Evolutionary conservation across 768 basidiomycete genomes (phyloP).

Genomic region (Suillus alpinus): DNA sequence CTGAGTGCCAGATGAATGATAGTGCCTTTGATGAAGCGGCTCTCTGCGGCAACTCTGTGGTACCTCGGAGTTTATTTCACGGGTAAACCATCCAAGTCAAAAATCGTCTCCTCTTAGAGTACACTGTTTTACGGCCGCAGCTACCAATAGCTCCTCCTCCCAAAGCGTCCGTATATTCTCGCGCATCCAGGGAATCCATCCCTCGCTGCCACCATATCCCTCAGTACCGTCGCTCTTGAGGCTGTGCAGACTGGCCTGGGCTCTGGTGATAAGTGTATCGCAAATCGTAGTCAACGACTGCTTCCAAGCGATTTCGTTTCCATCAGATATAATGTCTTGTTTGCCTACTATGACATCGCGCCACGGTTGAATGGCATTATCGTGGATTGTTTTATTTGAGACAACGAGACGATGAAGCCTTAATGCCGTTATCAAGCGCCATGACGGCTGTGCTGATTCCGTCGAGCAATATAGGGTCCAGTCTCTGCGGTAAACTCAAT

Average conservation of each 20-base stretch:
- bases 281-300: slow-evolving; percentile 40
- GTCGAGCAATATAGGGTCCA: slow-evolving; percentile 74
- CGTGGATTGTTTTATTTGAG: slow-evolving; percentile 21
- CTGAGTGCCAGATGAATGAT: not conserved
- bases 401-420: slow-evolving; percentile 57
- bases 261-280: slow-evolving; percentile 32
- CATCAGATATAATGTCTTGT: slow-evolving; percentile 42
- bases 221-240: not conserved
- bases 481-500: slow-evolving; percentile 45
- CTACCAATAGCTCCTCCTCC: slow-evolving; percentile 58
- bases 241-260: slow-evolving; percentile 18
- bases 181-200: slow-evolving; percentile 35
- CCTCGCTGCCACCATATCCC: not conserved
- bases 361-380: slow-evolving; percentile 46
- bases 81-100: slow-evolving; percentile 19
- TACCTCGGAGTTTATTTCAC: not conserved
- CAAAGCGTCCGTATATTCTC: slow-evolving; percentile 50
- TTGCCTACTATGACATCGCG: slow-evolving; percentile 48
- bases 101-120: slow-evolving; percentile 48
- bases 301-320: slow-evolving; percentile 51
- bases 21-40: not conserved
- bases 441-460: slow-evolving; percentile 70
- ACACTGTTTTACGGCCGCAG: slow-evolving; percentile 44
- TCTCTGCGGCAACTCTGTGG: not conserved
- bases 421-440: slow-evolving; percentile 70